Evolutionary conservation across 2,329 filamentous ascomycete species (phyloP).

Genomic region (Neoascochyta sp.): DNA sequence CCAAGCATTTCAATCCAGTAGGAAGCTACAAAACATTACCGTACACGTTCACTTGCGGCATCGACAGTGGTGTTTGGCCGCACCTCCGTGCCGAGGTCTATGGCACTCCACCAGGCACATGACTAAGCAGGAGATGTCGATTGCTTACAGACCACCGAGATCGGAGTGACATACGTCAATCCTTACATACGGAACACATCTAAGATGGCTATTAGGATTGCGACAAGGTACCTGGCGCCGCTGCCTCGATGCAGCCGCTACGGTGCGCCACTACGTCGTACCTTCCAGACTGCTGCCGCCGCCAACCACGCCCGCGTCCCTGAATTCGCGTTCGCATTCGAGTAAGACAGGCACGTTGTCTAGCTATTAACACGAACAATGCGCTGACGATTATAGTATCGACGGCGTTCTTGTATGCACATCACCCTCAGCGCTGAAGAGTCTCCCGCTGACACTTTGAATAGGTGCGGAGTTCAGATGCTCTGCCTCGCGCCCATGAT

Average conservation of each 20-base stretch:
- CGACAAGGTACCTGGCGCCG: conserved; percentile 20
- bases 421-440: neutral
- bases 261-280: conserved; percentile 14
- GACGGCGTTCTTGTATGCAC: conserved; percentile 81
- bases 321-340: conserved; percentile 56
- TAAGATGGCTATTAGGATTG: conserved; percentile 4
- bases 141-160: no score
- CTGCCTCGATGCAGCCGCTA: conserved; percentile 13
- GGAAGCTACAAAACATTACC: no score
- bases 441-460: neutral
- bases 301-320: conserved; percentile 22
- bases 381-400: conserved; percentile 55
- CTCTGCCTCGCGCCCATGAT: conserved; percentile 73
- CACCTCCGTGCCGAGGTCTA: no score
- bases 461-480: conserved; percentile 61
- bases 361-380: conserved; percentile 6
- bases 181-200: no score
- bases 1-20: no score
- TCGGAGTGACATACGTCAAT: no score
- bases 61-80: no score
- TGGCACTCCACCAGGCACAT: no score
- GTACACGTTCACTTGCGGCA: no score
- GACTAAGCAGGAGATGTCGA: no score
- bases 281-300: conserved; percentile 25
- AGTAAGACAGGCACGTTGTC: conserved; percentile 42